Percentiles rank a stretch among this genome's conserved stretches.
phyloP scores from a whole-genome alignment of 306 rosid genomes.

The Echinosophora koreensis region DNA sequence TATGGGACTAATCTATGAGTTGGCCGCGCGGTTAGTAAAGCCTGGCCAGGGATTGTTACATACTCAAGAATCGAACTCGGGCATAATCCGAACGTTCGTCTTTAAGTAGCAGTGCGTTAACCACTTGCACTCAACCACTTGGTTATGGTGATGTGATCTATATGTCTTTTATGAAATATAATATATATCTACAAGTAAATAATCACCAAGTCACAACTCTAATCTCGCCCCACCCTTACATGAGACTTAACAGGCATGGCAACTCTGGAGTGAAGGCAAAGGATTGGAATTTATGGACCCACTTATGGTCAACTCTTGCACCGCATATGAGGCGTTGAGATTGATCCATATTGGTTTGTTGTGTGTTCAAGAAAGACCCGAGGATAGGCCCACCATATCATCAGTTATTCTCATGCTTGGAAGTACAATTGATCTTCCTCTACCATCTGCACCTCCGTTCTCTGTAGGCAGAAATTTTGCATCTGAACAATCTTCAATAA shows the following conservation, averaged over 20 bases:
- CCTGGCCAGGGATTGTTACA: too few species aligned
- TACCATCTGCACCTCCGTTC: constrained; percentile 41
- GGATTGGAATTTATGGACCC: constrained; percentile 41
- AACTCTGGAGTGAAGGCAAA: constrained; percentile 46
- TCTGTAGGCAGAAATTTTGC: constrained; percentile 4
- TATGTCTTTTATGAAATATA: not conserved
- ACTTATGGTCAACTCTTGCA: constrained; percentile 17
- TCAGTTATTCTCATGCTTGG: constrained; percentile 47
- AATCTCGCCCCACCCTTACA: constrained; percentile 4
- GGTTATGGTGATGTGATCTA: not conserved
- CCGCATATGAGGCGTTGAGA: constrained; percentile 39
- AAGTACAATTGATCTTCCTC: constrained; percentile 39
- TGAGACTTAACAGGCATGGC: constrained; percentile 40
- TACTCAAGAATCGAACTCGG: too few species aligned
- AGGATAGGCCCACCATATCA: constrained; percentile 48
- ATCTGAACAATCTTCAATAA: constrained; percentile 10
- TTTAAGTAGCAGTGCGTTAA: too few species aligned
- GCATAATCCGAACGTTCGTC: too few species aligned
- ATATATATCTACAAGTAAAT: not conserved
- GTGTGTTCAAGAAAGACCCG: constrained; percentile 50
- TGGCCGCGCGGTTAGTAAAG: too few species aligned
- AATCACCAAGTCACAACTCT: not conserved
- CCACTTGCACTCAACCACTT: too few species aligned
- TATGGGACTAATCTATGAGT: too few species aligned
- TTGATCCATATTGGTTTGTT: constrained; percentile 53